phyloP scores from a whole-genome alignment of 2,329 filamentous ascomycete species.

The Alternaria sp. region DNA sequence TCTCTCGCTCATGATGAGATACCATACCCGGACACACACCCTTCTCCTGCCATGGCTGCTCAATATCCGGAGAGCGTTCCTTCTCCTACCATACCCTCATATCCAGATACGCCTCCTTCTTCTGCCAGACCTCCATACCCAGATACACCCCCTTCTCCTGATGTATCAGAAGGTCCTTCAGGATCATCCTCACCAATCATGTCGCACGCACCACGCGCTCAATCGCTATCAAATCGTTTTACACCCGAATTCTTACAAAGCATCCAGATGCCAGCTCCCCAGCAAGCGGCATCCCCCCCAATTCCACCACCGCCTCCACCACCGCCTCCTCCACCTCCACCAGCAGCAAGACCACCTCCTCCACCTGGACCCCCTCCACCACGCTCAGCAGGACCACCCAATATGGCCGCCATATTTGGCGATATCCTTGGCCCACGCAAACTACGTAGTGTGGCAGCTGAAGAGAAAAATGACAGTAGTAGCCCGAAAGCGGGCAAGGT shows the following conservation, averaged over 20 bases:
- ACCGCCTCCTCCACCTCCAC: not conserved
- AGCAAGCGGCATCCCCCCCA: not conserved
- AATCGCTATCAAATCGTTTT: not conserved
- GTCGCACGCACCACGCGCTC: not conserved
- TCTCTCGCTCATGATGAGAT: not conserved
- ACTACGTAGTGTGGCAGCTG: constrained; percentile 3
- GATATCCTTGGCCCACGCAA: constrained; percentile 1
- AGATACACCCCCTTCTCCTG: not conserved
- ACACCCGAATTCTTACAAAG: not conserved
- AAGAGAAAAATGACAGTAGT: not conserved
- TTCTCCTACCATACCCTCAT: not conserved
- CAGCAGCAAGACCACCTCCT: not conserved
- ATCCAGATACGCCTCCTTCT: not conserved
- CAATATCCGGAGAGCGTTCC: too few species aligned
- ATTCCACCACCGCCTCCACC: not conserved
- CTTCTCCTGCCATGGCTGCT: not conserved
- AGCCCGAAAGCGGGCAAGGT: not conserved
- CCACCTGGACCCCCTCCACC: not conserved
- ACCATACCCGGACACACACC: not conserved
- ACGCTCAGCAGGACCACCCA: not conserved
- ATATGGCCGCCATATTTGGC: not conserved
- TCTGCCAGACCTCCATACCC: not conserved
- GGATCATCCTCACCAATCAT: not conserved
- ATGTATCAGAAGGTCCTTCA: not conserved
- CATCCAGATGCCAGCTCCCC: not conserved